Evolutionary conservation across 345 rosid genomes (phyloP).

Genomic region (Durio zibethinus): DNA sequence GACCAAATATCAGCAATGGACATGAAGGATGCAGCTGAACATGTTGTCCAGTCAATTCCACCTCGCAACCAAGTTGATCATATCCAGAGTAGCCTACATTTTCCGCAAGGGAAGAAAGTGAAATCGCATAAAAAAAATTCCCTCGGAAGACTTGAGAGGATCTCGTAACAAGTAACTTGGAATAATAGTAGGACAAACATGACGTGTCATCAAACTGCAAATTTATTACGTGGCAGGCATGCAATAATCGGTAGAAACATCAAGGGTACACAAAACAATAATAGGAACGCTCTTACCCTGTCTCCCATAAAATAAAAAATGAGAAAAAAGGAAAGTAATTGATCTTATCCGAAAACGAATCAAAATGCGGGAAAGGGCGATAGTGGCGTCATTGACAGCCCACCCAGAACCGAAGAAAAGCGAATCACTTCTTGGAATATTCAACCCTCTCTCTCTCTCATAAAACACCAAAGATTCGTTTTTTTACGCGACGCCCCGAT

Average conservation of each 20-base stretch:
- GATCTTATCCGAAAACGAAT: slow-evolving; percentile 31
- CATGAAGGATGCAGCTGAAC: no score
- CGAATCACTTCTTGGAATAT: slow-evolving; percentile 47
- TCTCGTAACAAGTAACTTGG: no score
- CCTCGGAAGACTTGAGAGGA: no score
- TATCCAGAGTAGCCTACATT: no score
- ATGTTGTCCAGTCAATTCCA: no score
- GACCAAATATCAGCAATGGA: no score
- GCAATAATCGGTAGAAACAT: not conserved
- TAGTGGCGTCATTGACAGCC: slow-evolving; percentile 40
- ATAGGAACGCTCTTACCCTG: not conserved
- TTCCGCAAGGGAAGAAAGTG: no score
- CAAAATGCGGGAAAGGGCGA: not conserved
- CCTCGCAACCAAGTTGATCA: no score
- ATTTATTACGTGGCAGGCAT: not conserved
- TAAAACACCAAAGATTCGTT: slow-evolving; percentile 47
- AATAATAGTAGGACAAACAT: no score
- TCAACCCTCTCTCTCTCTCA: slow-evolving; percentile 25
- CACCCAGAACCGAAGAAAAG: slow-evolving; percentile 32
- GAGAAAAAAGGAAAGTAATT: not conserved
- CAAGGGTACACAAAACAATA: not conserved
- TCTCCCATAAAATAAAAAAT: not conserved
- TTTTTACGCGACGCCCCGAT: slow-evolving; percentile 85
- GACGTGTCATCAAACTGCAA: no score
- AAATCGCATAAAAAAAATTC: no score